Evolutionary conservation across 179 eudicot species (phyloP).

Genomic region (Sideroxylon spinosum): DNA sequence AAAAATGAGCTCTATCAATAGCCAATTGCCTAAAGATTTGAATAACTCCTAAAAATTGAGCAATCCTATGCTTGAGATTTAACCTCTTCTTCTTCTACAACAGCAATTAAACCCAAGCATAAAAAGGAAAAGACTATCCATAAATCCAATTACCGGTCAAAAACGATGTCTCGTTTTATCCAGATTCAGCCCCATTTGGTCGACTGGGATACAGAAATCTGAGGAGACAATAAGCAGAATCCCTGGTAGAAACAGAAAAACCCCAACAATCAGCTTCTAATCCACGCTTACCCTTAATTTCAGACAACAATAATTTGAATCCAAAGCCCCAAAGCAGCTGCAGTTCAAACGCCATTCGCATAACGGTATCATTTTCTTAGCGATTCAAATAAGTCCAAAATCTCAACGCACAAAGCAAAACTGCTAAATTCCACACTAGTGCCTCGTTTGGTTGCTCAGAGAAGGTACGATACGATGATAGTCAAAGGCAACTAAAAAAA

Average conservation of each 20-base stretch:
- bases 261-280: neutral
- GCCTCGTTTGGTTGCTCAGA: neutral
- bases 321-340: neutral
- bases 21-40: no score
- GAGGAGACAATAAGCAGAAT: neutral
- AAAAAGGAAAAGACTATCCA: neutral
- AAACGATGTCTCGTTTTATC: neutral
- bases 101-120: neutral
- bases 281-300: neutral
- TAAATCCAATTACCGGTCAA: slow-evolving; percentile 10
- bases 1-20: no score
- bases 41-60: neutral
- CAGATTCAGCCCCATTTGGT: neutral
- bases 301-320: neutral
- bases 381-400: neutral
- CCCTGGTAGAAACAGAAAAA: neutral
- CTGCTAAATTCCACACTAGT: neutral
- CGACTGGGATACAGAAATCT: neutral
- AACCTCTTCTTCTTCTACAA: neutral
- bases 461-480: neutral
- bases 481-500: no score
- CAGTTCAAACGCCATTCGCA: neutral
- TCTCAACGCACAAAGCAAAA: neutral
- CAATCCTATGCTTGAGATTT: neutral
- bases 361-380: neutral